Percentiles rank a stretch among this genome's conserved stretches.
Conservation (phyloP, 345 rosid species). For the Turritis glabra region DNA sequence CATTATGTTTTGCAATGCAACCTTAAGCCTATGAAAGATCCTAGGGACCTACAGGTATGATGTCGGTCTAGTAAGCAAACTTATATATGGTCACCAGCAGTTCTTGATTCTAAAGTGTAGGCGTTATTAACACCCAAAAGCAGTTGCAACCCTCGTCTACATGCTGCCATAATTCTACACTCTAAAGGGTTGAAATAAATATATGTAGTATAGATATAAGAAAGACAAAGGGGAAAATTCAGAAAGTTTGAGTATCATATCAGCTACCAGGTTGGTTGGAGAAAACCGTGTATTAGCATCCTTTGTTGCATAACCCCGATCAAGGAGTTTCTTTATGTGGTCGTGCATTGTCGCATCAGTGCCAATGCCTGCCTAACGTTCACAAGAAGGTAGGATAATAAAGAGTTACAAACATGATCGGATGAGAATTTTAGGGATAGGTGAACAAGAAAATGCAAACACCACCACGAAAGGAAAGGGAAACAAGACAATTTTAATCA, state of each 20-base stretch:
- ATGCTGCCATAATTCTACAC: neutral
- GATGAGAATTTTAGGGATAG: constrained; percentile 9
- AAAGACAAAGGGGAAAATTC: neutral
- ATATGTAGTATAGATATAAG: neutral
- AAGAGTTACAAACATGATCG: neutral
- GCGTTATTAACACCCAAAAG: neutral
- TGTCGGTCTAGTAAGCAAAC: constrained; percentile 1
- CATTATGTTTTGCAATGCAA: neutral
- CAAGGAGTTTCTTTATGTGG: constrained; percentile 95
- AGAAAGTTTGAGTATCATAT: constrained; percentile 15
- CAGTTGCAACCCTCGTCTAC: neutral
- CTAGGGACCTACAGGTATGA: neutral
- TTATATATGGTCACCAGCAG: neutral
- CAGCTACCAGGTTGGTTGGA: constrained; percentile 84
- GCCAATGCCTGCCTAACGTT: constrained; percentile 86
- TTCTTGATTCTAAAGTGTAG: neutral
- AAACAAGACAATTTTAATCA: constrained; percentile 37
- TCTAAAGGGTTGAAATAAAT: neutral
- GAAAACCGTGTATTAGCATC: constrained; percentile 82
- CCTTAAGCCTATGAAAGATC: neutral
- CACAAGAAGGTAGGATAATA: constrained; percentile 16
- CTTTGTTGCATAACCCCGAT: constrained; percentile 92
- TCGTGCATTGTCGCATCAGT: constrained; percentile 99
- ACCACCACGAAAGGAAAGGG: neutral
- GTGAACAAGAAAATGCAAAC: constrained; percentile 16